A percentile compares a stretch with the other conserved stretches of the same genome.
Evolutionary conservation across 202 grass and related monocot species (phyloP).

Genomic region (Setaria italica): DNA sequence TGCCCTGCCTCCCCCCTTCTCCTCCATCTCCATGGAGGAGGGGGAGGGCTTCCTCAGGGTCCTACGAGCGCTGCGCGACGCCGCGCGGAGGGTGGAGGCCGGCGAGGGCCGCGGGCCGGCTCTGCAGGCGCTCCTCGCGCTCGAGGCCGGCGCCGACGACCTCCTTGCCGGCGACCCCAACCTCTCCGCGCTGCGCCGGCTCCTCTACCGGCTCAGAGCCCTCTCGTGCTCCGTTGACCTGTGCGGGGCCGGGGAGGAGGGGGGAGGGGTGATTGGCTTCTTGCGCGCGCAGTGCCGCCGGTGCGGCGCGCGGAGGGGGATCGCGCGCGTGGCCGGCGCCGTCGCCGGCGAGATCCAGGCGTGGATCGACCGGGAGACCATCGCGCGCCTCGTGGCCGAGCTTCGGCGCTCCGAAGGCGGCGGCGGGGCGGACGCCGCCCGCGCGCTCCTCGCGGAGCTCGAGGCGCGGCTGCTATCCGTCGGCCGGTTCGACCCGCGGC

Average conservation of each 20-base stretch:
- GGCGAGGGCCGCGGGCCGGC: constrained; percentile 27
- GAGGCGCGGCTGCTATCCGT: constrained; percentile 53
- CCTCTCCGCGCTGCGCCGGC: constrained; percentile 40
- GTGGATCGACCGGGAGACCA: constrained; percentile 72
- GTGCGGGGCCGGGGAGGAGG: background rate
- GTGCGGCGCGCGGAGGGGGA: background rate
- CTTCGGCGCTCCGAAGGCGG: constrained; percentile 21
- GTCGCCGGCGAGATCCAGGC: constrained; percentile 69
- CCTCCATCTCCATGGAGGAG: constrained; percentile 67
- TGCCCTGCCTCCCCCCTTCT: constrained; percentile 31
- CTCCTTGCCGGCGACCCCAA: constrained; percentile 67
- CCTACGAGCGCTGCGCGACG: constrained; percentile 68
- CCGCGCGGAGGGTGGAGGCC: constrained; percentile 55
- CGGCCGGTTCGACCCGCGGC: constrained; percentile 66
- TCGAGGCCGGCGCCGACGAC: constrained; percentile 65
- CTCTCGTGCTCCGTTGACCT: constrained; percentile 36
- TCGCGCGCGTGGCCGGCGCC: constrained; percentile 54
- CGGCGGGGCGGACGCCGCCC: constrained; percentile 27
- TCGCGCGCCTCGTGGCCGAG: constrained; percentile 63
- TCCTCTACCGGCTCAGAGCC: constrained; percentile 44
- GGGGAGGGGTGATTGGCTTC: background rate
- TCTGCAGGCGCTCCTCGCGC: constrained; percentile 74
- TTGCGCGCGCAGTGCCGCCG: constrained; percentile 29
- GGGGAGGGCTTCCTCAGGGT: constrained; percentile 57
- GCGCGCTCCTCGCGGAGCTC: constrained; percentile 47